Base-by-base conservation (phyloP, 2,329 filamentous ascomycete species). In the Furcasterigmium sp. region DNA sequence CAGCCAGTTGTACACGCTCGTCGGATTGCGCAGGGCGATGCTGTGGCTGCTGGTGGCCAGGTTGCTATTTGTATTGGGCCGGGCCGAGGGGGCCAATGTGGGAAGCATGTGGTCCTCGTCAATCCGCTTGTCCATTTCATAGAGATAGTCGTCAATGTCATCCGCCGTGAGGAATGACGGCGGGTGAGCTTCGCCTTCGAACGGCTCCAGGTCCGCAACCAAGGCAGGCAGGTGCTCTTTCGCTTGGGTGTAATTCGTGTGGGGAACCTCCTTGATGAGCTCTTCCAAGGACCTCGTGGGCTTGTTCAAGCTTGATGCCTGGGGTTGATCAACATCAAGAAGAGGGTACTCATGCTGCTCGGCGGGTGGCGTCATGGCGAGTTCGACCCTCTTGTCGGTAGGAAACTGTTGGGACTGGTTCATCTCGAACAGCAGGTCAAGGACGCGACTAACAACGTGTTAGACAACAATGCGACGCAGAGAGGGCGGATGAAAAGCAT, bases 1-100 rank as follows among this genome's bases (percentile, higher is more conserved):
- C 11, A 98, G 78, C 93, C 93, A 98, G 63, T 94, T 96, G 68
- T 95, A 94, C 3, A 95, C 91, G 46, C 87, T 94, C 34, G 89
- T 87, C 0, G 91, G 90, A 60, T 97, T 97, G 53, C 72, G 69
- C 34, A 72, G 61, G 36, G 67, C 44, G 58, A 53, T 48, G 60
- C 18, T 50, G 17, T 50, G 62, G 51, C 56, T 65, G 54, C 64
- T 69, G 56, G 63, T 56, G 53, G 60, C 64, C 43, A 58, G 63
- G 45, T 61, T 59, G 19, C 57, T 56, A 42, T 59, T 59, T 15
- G 51, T 46, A 45, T 49, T 50, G 29, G 62, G 58, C 50, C 69
- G 51, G 43, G 64, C 67, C 34, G 69, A 67, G 5, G 78, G 75
- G 10, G 79, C 78, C 30, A 80, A 66, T 5, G 72, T 70, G 18